A percentile compares a stretch with the other conserved stretches of the same genome.
These are phyloP conservation scores for Puccinellia tenuiflora DNA, from an alignment of 176 grass and related monocot genomes.

Conservation along the genomic window DNA sequence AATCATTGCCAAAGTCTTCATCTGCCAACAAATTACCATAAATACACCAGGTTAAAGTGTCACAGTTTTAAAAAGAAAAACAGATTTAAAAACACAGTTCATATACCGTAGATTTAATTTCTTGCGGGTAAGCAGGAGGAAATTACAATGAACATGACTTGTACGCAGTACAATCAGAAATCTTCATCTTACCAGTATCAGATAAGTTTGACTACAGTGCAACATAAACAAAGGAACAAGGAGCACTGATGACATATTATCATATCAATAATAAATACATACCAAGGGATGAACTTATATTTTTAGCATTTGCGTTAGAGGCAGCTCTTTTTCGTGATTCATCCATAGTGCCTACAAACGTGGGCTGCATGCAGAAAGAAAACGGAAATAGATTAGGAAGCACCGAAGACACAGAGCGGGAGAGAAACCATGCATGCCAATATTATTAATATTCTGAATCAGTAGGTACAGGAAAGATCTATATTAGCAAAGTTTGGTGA, in stretches of 20 bases:
- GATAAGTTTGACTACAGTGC: conserved; percentile 10
- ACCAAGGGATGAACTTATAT: conserved; percentile 58
- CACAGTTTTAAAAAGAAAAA: not conserved
- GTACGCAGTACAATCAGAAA: not conserved
- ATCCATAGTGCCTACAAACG: conserved; percentile 46
- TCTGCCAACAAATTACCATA: conserved; percentile 39
- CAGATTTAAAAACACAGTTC: not conserved
- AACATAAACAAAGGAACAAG: conserved; percentile 23
- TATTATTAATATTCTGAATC: conserved; percentile 3
- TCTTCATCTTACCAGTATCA: conserved; percentile 2
- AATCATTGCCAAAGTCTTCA: conserved; percentile 89
- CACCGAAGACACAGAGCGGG: not conserved
- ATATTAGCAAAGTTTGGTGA: not conserved
- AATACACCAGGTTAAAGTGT: conserved; percentile 14
- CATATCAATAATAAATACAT: conserved; percentile 30
- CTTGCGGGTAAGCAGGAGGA: not conserved
- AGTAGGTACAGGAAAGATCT: not conserved
- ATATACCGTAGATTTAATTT: conserved; percentile 15
- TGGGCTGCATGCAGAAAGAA: conserved; percentile 20
- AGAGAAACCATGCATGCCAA: not conserved
- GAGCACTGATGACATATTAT: not conserved
- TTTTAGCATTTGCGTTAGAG: conserved; percentile 37
- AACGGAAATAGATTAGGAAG: conserved; percentile 32
- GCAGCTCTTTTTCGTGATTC: conserved; percentile 60
- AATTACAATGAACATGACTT: conserved; percentile 14